phyloP scores from a whole-genome alignment of 1,139 yeast species.

The Kazachstania sp. region DNA sequence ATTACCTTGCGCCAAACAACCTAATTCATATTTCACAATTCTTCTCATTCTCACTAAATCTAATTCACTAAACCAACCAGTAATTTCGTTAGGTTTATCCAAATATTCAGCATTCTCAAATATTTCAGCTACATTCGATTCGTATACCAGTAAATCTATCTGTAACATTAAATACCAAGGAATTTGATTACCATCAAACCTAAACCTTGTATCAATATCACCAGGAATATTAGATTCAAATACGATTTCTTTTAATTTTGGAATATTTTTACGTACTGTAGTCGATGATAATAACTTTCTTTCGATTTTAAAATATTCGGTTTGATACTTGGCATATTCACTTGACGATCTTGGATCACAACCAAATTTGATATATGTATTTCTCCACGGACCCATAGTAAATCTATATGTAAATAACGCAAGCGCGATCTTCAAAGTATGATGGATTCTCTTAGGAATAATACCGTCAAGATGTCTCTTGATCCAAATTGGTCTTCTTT shows the following conservation, averaged over 20 bases:
- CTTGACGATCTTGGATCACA: conserved; percentile 58
- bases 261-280: conserved; percentile 38
- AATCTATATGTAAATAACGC: conserved; percentile 77
- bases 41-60: conserved; percentile 58
- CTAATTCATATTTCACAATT: conserved; percentile 64
- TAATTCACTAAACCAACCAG: conserved; percentile 72
- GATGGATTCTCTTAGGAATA: conserved; percentile 43
- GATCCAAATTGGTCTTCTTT: conserved; percentile 75
- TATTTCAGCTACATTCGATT: conserved; percentile 45
- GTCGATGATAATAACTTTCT: conserved; percentile 23
- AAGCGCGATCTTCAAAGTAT: conserved; percentile 60
- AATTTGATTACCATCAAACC: conserved; percentile 63
- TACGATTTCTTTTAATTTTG: conserved; percentile 30
- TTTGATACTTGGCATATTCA: conserved; percentile 61
- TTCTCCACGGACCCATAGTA: conserved; percentile 93
- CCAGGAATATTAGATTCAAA: conserved; percentile 28
- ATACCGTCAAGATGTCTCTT: conserved; percentile 62
- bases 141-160: conserved; percentile 70
- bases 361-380: conserved; percentile 74
- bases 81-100: conserved; percentile 38
- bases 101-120: conserved; percentile 37
- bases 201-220: conserved; percentile 37
- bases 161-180: conserved; percentile 71
- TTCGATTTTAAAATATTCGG: conserved; percentile 59
- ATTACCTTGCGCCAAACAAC: conserved; percentile 41